phyloP scores from a whole-genome alignment of 1,284 basidiomycete genomes.

The Peniophora sp. region DNA sequence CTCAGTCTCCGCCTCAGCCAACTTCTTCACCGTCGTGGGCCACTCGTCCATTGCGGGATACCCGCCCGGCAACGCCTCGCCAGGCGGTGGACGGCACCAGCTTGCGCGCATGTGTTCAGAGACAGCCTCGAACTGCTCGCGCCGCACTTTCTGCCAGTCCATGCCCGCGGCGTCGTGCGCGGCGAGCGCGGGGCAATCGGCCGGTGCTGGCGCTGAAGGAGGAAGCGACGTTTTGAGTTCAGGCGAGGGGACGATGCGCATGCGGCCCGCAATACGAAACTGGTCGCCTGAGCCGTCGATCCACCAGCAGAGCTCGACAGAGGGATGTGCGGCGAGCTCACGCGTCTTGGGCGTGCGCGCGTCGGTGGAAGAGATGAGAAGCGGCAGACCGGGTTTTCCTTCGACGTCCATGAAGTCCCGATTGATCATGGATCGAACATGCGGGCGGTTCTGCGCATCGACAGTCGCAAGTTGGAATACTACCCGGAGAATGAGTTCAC shows the following conservation, averaged over 20 bases:
- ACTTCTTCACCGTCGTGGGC: slow-evolving; percentile 35
- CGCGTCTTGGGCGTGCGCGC: slow-evolving; percentile 51
- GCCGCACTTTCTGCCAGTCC: slow-evolving; percentile 57
- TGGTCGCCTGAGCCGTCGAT: slow-evolving; percentile 47
- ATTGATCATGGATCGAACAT: slow-evolving; percentile 54
- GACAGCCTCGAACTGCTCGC: slow-evolving; percentile 44
- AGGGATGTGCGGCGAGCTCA: slow-evolving; percentile 35
- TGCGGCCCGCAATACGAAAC: slow-evolving; percentile 46
- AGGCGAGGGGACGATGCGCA: slow-evolving; percentile 37
- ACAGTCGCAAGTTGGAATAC: slow-evolving; percentile 58
- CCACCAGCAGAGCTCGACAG: slow-evolving; percentile 56
- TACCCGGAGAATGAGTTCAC: slow-evolving; percentile 15
- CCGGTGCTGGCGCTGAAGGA: slow-evolving; percentile 7
- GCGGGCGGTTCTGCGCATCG: slow-evolving; percentile 34
- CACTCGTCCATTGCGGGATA: slow-evolving; percentile 49
- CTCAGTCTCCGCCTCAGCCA: slow-evolving; percentile 29
- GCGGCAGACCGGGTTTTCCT: slow-evolving; percentile 35
- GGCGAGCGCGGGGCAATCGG: slow-evolving; percentile 23
- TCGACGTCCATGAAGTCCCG: slow-evolving; percentile 43
- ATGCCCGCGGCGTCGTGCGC: slow-evolving; percentile 31
- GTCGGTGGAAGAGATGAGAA: slow-evolving; percentile 52
- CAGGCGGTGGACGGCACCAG: slow-evolving; percentile 58
- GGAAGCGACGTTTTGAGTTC: slow-evolving; percentile 14
- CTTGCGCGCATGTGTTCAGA: slow-evolving; percentile 51
- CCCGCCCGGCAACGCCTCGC: slow-evolving; percentile 34